Evolutionary conservation across 768 basidiomycete species (phyloP).

Genomic region (Lactarius deliciosus): DNA sequence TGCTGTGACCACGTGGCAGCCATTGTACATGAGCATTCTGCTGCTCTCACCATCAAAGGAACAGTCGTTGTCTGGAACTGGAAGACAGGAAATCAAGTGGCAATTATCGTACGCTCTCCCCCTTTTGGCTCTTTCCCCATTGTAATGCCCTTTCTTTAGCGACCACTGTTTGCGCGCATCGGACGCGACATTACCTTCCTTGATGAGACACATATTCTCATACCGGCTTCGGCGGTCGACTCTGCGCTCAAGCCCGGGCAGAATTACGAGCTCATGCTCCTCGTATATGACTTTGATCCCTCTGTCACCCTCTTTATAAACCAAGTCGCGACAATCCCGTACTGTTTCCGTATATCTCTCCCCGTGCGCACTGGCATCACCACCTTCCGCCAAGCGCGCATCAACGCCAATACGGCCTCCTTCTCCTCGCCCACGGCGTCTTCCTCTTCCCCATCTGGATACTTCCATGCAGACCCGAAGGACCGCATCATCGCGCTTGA

Average conservation of each 20-base stretch:
- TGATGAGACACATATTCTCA: conserved; percentile 20
- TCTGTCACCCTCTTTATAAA: background rate
- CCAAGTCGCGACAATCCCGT: background rate
- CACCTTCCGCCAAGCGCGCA: conserved; percentile 9
- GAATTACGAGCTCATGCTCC: conserved; percentile 10
- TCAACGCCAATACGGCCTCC: conserved; percentile 14
- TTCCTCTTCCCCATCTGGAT: conserved; percentile 1
- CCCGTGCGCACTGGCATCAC: conserved; percentile 16
- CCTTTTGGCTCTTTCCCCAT: no score
- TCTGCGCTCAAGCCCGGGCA: conserved; percentile 14
- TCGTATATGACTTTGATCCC: conserved; percentile 9
- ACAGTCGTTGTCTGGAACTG: conserved; percentile 19
- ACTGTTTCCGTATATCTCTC: conserved; percentile 15
- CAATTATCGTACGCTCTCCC: conserved; percentile 3
- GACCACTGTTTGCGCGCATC: conserved; percentile 10
- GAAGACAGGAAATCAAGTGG: conserved; percentile 17
- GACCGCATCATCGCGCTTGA: conserved; percentile 20
- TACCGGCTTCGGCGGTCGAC: conserved; percentile 12
- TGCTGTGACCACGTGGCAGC: conserved; percentile 16
- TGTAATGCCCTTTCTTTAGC: background rate
- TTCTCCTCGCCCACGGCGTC: conserved; percentile 12
- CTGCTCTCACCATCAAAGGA: background rate
- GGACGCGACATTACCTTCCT: conserved; percentile 17
- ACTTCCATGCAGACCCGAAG: conserved; percentile 18
- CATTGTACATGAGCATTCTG: conserved; percentile 5